phyloP scores from a whole-genome alignment of 805 yeast species.

The Yarrowia sp. region DNA sequence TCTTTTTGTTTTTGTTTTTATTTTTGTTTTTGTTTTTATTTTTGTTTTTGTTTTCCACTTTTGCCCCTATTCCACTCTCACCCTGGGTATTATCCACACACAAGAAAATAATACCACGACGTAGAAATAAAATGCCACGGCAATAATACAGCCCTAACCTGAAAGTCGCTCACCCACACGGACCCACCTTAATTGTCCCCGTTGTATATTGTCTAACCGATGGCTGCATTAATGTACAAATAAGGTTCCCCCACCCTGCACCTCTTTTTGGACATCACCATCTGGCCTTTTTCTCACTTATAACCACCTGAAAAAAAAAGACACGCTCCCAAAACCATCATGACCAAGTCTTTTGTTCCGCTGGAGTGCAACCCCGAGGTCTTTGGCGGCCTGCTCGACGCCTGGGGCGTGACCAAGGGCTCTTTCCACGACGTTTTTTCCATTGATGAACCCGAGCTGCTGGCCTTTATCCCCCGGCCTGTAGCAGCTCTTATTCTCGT shows the following conservation, averaged over 20 bases:
- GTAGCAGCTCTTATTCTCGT: conserved; percentile 68
- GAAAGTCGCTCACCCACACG: no score
- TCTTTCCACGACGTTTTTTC: conserved; percentile 81
- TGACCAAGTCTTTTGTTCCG: conserved; percentile 53
- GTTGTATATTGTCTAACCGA: not conserved
- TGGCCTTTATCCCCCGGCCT: conserved; percentile 81
- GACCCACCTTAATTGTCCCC: not conserved
- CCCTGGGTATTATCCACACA: no score
- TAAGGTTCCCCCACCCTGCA: not conserved
- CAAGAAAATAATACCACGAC: no score
- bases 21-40: no score
- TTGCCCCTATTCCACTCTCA: no score
- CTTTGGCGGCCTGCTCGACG: conserved; percentile 63
- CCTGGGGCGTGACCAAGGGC: conserved; percentile 61
- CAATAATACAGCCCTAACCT: no score
- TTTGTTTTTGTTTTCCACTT: no score
- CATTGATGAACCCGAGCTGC: conserved; percentile 74
- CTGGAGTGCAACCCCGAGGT: conserved; percentile 87
- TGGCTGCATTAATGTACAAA: not conserved
- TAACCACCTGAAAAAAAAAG: not conserved
- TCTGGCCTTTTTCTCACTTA: not conserved
- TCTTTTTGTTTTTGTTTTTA: no score
- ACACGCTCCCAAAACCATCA: not conserved
- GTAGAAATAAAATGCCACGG: no score
- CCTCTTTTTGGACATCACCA: conserved; percentile 10